Conservation (phyloP, 106 monocot species). For the Dendrobium officinale region DNA sequence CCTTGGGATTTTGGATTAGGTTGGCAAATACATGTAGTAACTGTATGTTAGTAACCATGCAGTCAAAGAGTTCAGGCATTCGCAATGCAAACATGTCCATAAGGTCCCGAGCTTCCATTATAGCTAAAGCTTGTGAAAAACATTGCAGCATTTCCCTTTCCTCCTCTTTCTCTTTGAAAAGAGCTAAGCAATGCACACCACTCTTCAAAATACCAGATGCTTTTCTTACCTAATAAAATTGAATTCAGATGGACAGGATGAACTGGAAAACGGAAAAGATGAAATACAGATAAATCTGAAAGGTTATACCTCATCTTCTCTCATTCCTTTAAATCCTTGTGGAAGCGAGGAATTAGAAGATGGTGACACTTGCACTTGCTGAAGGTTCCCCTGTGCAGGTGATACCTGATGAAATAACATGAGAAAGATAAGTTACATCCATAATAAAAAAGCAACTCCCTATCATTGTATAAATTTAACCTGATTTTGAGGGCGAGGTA, state of each 20-base stretch:
- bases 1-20: conserved; percentile 78
- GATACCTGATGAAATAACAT: conserved; percentile 37
- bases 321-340: conserved; percentile 72
- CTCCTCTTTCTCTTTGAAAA: conserved; percentile 96
- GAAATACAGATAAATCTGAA: conserved; percentile 3
- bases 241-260: background rate
- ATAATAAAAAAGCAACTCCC: background rate
- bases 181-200: conserved; percentile 85
- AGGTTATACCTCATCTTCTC: conserved; percentile 84
- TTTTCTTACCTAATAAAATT: conserved; percentile 69
- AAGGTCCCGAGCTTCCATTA: conserved; percentile 96
- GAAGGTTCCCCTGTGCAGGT: conserved; percentile 51
- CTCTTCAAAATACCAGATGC: conserved; percentile 94
- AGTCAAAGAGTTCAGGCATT: conserved; percentile 92
- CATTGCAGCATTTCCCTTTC: conserved; percentile 87
- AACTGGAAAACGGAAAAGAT: background rate
- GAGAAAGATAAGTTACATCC: background rate
- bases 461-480: background rate
- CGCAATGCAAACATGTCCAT: conserved; percentile 97
- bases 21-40: conserved; percentile 87
- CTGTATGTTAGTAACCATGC: conserved; percentile 83
- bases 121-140: conserved; percentile 89
- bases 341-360: conserved; percentile 42
- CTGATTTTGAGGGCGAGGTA: conserved; percentile 67
- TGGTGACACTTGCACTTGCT: conserved; percentile 58